Evolutionary conservation across 129 eudicot species (phyloP).

Genomic region (Chrysanthemum seticuspe): DNA sequence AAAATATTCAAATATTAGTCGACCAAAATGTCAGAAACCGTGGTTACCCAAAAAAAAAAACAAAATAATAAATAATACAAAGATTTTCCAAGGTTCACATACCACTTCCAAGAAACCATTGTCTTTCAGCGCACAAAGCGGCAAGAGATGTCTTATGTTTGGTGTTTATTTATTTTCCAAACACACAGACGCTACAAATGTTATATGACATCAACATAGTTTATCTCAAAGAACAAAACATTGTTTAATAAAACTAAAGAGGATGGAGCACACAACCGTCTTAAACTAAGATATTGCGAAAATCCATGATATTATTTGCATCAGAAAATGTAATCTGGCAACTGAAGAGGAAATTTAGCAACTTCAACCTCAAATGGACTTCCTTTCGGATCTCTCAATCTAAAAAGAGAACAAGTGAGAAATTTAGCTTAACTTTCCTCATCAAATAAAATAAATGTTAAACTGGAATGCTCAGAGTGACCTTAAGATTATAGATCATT

Average conservation of each 20-base stretch:
- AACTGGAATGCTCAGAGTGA: background rate
- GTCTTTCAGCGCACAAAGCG: conserved; percentile 8
- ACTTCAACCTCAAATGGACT: conserved; percentile 68
- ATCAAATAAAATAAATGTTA: background rate
- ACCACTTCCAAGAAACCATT: background rate
- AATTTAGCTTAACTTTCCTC: background rate
- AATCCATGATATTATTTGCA: conserved; percentile 12
- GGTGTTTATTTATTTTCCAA: conserved; percentile 4
- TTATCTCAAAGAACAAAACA: background rate
- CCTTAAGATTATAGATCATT: too few species aligned
- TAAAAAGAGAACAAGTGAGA: conserved; percentile 23
- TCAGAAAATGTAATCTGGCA: conserved; percentile 88
- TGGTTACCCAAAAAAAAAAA: too few species aligned
- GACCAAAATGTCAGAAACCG: too few species aligned
- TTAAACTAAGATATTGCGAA: background rate
- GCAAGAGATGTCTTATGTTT: background rate
- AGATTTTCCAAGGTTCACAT: conserved; percentile 16
- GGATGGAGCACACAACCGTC: background rate
- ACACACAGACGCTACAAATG: background rate
- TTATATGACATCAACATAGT: conserved; percentile 3
- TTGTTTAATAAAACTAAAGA: background rate
- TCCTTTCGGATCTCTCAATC: conserved; percentile 67
- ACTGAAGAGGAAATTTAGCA: conserved; percentile 55
- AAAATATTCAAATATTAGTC: background rate
- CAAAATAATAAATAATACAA: background rate